phyloP scores from a whole-genome alignment of 202 grass and related monocot genomes.

The Hordeum pubiflorum region DNA sequence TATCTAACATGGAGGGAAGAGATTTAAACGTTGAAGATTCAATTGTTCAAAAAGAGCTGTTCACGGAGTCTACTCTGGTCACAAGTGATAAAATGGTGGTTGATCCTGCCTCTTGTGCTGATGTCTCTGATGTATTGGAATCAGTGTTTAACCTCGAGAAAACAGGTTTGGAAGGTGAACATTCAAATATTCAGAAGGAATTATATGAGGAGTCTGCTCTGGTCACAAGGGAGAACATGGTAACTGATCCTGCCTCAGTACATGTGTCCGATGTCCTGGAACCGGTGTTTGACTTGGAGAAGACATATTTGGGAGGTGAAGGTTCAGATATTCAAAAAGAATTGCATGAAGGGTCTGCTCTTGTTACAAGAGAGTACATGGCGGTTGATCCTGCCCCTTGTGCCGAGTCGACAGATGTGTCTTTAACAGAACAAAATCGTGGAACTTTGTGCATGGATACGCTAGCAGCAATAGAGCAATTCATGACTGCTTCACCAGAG shows the following conservation, averaged over 20 bases:
- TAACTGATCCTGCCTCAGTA: constrained; percentile 14
- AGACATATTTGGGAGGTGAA: constrained; percentile 19
- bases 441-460: constrained; percentile 30
- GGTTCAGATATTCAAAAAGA: constrained; percentile 9
- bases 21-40: background rate
- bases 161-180: constrained; percentile 17
- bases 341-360: constrained; percentile 9
- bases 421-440: constrained; percentile 45
- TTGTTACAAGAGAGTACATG: constrained; percentile 17
- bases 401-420: constrained; percentile 20
- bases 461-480: constrained; percentile 27
- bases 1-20: background rate
- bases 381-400: constrained; percentile 18
- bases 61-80: constrained; percentile 6
- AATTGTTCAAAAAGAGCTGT: constrained; percentile 11
- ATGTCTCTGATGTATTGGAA: constrained; percentile 20
- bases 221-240: constrained; percentile 9
- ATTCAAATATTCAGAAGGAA: constrained; percentile 19
- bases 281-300: background rate
- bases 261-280: constrained; percentile 5
- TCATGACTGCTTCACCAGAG: constrained; percentile 17
- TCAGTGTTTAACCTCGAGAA: constrained; percentile 2
- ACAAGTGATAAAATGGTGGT: constrained; percentile 20
- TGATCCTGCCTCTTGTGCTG: constrained; percentile 10
- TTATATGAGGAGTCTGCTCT: constrained; percentile 14